Conservation (phyloP, 2,329 filamentous ascomycete genomes). For the Calonectria leucothoes region DNA sequence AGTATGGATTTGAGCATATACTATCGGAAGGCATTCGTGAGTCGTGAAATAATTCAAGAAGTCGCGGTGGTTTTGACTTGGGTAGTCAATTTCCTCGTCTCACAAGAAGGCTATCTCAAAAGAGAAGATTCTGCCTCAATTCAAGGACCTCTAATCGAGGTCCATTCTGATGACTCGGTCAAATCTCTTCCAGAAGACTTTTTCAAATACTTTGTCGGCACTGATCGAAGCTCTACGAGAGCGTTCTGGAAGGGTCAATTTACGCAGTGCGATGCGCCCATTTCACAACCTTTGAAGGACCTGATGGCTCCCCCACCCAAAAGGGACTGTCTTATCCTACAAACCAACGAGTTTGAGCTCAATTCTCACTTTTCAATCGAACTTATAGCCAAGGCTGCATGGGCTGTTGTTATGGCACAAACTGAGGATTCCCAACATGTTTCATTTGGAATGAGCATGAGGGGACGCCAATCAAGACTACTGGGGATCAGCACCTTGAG, state of each 20-base stretch:
- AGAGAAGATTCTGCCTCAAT: not conserved
- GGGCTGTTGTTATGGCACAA: not conserved
- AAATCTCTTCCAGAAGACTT: not conserved
- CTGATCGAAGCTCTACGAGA: not conserved
- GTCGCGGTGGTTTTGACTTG: not conserved
- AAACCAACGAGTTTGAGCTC: not conserved
- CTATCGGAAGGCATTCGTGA: not conserved
- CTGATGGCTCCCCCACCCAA: not conserved
- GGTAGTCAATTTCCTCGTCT: not conserved
- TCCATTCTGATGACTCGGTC: not conserved
- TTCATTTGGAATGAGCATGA: not conserved
- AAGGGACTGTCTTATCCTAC: not conserved
- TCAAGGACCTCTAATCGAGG: too few relatives aligned
- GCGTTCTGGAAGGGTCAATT: not conserved
- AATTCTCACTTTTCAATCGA: not conserved
- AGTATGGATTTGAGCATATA: not conserved
- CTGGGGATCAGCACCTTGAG: not conserved
- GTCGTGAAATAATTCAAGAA: not conserved
- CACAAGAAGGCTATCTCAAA: not conserved
- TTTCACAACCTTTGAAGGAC: not conserved
- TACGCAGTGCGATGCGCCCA: not conserved
- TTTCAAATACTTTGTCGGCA: not conserved
- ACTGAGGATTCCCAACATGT: not conserved
- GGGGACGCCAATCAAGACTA: not conserved
- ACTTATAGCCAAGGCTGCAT: not conserved